phyloP scores from a whole-genome alignment of 768 basidiomycete species.

The Boletus fagicola region DNA sequence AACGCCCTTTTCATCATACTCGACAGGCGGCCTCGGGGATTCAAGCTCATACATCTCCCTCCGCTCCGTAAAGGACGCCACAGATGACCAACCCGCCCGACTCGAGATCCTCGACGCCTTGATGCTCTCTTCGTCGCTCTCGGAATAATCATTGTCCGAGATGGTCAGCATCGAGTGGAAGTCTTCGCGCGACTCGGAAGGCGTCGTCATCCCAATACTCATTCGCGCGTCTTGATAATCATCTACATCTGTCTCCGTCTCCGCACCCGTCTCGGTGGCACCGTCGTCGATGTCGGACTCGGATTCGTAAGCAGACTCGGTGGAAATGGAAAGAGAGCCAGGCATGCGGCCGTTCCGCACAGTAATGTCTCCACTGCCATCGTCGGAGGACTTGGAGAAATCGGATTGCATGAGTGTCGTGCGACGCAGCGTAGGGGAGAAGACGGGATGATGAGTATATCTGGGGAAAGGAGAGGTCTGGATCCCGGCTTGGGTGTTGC shows the following conservation, averaged over 20 bases:
- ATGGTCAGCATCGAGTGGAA: constrained; percentile 74
- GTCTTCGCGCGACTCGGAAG: constrained; percentile 66
- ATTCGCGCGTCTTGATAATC: constrained; percentile 78
- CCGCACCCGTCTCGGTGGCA: constrained; percentile 62
- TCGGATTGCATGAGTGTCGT: constrained; percentile 51
- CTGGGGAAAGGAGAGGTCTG: constrained; percentile 38
- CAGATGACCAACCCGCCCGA: constrained; percentile 26
- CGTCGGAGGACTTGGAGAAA: constrained; percentile 36
- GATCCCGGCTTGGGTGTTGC: constrained; percentile 33
- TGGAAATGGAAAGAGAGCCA: constrained; percentile 19
- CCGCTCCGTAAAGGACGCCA: constrained; percentile 23
- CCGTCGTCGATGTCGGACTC: constrained; percentile 44
- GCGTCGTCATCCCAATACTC: constrained; percentile 58
- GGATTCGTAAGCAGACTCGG: constrained; percentile 40
- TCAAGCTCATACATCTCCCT: constrained; percentile 4
- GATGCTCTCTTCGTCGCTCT: constrained; percentile 69
- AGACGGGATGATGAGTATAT: constrained; percentile 19
- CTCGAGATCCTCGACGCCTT: constrained; percentile 55
- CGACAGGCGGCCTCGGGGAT: constrained; percentile 24
- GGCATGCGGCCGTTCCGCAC: constrained; percentile 32
- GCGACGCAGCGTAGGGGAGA: constrained; percentile 34
- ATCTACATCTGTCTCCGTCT: constrained; percentile 64
- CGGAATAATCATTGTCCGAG: constrained; percentile 66
- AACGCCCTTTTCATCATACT: constrained; percentile 53
- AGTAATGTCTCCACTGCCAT: constrained; percentile 36